These are phyloP conservation scores for Fusarium sp. DNA, from an alignment of 2,329 filamentous ascomycete genomes.

Conservation along the genomic window DNA sequence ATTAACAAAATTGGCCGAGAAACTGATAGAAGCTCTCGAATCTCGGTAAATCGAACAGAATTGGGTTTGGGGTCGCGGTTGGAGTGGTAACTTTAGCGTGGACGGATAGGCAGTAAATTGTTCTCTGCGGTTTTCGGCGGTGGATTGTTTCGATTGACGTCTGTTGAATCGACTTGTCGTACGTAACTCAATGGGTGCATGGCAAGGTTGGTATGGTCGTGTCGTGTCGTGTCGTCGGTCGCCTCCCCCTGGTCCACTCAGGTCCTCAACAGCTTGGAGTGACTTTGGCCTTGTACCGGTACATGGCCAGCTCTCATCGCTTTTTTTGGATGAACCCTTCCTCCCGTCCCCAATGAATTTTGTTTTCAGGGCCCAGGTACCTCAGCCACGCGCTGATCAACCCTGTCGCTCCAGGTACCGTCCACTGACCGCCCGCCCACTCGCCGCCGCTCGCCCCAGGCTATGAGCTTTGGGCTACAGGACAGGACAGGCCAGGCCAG, in stretches of 20 bases:
- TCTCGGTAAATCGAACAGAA: conserved; percentile 23
- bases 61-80: conserved; percentile 12
- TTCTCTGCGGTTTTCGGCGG: conserved; percentile 44
- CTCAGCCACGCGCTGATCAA: conserved; percentile 24
- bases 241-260: conserved; percentile 41
- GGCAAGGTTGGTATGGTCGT: neutral
- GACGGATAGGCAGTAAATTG: conserved; percentile 6
- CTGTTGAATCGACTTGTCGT: conserved; percentile 34
- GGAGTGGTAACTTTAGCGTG: conserved; percentile 14
- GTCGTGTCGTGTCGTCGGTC: conserved; percentile 15
- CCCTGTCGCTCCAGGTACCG: conserved; percentile 35
- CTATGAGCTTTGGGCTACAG: neutral
- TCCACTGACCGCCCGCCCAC: conserved; percentile 34
- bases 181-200: conserved; percentile 35
- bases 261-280: conserved; percentile 47
- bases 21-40: conserved; percentile 15
- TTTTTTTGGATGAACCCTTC: conserved; percentile 41
- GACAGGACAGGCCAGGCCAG: conserved; percentile 12
- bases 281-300: conserved; percentile 39
- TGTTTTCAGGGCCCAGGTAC: conserved; percentile 39
- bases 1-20: conserved; percentile 21
- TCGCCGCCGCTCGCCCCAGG: conserved; percentile 17
- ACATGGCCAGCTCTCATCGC: conserved; percentile 42
- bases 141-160: conserved; percentile 20
- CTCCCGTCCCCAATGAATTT: conserved; percentile 38